Evolutionary conservation across 345 rosid genomes (phyloP).

Genomic region (Populus deltoides): DNA sequence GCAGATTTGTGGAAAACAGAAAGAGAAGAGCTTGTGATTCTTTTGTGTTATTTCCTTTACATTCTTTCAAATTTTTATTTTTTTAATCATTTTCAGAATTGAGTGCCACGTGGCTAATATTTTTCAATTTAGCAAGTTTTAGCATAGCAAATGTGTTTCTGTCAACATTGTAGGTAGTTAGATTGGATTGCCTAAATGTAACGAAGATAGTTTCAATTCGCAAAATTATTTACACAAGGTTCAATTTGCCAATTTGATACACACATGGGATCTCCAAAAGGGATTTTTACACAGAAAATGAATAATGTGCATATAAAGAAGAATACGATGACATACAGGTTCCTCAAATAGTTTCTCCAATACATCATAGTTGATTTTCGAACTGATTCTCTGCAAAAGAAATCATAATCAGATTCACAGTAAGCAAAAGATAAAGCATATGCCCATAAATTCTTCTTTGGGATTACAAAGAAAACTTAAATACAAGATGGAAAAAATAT

Average conservation of each 20-base stretch:
- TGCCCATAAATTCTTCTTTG: too few relatives aligned
- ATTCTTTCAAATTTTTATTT: too few relatives aligned
- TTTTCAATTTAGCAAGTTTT: neutral
- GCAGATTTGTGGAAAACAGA: neutral
- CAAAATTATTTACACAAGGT: too few relatives aligned
- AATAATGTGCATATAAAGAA: neutral
- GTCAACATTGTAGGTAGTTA: neutral
- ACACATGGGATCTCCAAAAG: neutral
- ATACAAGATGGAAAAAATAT: neutral
- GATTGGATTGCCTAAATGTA: neutral
- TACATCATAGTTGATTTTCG: conserved; percentile 62
- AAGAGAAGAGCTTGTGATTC: neutral
- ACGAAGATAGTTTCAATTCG: neutral
- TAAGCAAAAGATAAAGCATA: neutral
- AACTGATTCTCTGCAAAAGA: conserved; percentile 61
- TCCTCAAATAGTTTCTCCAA: conserved; percentile 65
- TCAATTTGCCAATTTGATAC: neutral
- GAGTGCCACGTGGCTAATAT: neutral
- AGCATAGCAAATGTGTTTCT: neutral
- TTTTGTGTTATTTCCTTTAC: too few relatives aligned
- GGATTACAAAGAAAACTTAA: neutral
- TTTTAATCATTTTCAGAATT: neutral
- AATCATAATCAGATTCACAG: neutral
- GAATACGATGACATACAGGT: conserved; percentile 41
- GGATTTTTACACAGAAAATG: neutral